A percentile compares a stretch with the other conserved stretches of the same genome.
These are phyloP conservation scores for Rubia occidens DNA, from an alignment of 305 asterid species.

Conservation along the genomic window DNA sequence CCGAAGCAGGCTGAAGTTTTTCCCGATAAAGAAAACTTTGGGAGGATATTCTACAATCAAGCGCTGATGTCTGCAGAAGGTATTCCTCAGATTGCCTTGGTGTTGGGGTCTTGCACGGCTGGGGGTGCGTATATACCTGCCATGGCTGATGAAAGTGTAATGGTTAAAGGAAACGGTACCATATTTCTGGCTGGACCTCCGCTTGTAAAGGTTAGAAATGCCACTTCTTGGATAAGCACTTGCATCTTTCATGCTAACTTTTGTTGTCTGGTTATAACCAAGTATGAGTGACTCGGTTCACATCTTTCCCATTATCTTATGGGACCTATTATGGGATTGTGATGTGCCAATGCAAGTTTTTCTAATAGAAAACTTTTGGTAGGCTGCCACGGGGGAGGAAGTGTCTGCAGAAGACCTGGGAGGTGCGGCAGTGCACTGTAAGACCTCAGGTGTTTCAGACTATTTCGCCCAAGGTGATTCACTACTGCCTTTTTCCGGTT, in stretches of 20 bases:
- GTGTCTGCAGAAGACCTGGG: constrained; percentile 95
- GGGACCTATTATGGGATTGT: not conserved
- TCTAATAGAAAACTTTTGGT: constrained; percentile 27
- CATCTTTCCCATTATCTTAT: not conserved
- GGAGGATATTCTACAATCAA: constrained; percentile 88
- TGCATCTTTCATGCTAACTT: not conserved
- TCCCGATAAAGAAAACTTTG: constrained; percentile 90
- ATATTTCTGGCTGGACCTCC: constrained; percentile 99
- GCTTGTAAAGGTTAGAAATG: constrained; percentile 75
- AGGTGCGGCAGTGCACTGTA: constrained; percentile 93
- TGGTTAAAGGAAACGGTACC: constrained; percentile 97
- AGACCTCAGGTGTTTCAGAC: constrained; percentile 92
- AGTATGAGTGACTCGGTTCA: not conserved
- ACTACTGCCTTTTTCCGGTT: not conserved
- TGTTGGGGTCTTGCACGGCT: constrained; percentile 93
- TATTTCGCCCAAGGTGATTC: constrained; percentile 84
- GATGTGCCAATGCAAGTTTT: not conserved
- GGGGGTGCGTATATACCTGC: constrained; percentile 99
- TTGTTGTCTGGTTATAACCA: not conserved
- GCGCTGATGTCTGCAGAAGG: constrained; percentile 89
- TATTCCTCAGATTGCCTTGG: constrained; percentile 90
- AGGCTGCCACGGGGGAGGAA: constrained; percentile 99
- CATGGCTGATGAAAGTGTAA: constrained; percentile 98
- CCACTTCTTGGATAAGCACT: constrained; percentile 4
- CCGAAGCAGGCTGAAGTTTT: constrained; percentile 97